phyloP scores from a whole-genome alignment of 495 filamentous ascomycete genomes.

The Aspergillus olivimuriae region DNA sequence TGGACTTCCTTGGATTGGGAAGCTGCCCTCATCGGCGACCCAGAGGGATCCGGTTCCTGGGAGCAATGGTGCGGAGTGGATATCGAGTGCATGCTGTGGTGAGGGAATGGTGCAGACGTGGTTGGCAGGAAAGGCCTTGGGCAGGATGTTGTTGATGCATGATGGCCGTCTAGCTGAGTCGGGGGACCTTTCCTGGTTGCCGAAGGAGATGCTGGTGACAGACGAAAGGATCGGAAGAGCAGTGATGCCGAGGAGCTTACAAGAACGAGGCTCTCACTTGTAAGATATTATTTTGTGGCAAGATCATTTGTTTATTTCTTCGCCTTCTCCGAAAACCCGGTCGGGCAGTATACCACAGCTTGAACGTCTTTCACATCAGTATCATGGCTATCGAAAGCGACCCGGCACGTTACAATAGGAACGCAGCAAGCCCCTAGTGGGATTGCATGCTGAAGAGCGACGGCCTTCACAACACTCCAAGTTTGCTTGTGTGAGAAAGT shows the following conservation, averaged over 20 bases:
- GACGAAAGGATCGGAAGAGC: slow-evolving; percentile 28
- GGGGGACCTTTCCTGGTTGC: slow-evolving; percentile 31
- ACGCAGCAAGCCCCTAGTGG: too few relatives aligned
- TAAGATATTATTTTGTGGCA: background rate
- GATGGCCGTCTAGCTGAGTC: slow-evolving; percentile 14
- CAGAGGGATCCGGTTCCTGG: slow-evolving; percentile 21
- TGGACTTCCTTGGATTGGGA: slow-evolving; percentile 67
- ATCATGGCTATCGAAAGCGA: too few relatives aligned
- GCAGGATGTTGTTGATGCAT: slow-evolving; percentile 50
- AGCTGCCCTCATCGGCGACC: slow-evolving; percentile 43
- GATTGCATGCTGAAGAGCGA: too few relatives aligned
- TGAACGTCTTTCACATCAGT: too few relatives aligned
- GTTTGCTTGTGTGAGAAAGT: too few relatives aligned
- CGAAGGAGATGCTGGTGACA: slow-evolving; percentile 39
- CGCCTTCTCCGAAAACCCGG: too few relatives aligned
- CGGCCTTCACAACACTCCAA: too few relatives aligned
- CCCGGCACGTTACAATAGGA: too few relatives aligned
- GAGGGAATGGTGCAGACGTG: slow-evolving; percentile 81
- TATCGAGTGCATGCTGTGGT: slow-evolving; percentile 61
- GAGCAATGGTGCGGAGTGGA: slow-evolving; percentile 40
- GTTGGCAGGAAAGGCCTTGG: slow-evolving; percentile 60
- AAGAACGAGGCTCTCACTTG: background rate
- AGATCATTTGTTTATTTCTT: background rate
- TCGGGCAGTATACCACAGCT: too few relatives aligned
- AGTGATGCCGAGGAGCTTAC: slow-evolving; percentile 14